phyloP scores from a whole-genome alignment of 805 yeast species.

The Komagataella pseudopastoris region DNA sequence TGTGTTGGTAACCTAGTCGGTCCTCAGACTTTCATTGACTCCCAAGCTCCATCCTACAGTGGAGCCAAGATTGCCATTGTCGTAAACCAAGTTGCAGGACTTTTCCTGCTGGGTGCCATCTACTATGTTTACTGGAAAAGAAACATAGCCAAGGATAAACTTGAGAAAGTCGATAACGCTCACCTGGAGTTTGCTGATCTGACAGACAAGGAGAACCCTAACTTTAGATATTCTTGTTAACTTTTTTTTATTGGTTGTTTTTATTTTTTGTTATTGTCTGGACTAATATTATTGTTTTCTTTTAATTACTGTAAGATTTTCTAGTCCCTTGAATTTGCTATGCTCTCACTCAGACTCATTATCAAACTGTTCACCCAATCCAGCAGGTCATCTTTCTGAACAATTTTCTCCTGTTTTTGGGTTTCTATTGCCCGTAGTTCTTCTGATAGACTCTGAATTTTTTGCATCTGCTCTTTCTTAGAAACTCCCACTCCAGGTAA shows the following conservation, averaged over 20 bases:
- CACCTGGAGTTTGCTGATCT: conserved; percentile 19
- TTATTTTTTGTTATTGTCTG: background rate
- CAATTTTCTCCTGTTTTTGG: conserved; percentile 39
- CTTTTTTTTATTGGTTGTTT: background rate
- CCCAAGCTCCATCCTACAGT: conserved; percentile 41
- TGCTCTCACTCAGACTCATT: conserved; percentile 41
- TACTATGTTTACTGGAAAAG: conserved; percentile 9
- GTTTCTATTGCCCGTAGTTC: conserved; percentile 50
- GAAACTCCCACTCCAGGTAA: conserved; percentile 89
- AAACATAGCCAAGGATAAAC: conserved; percentile 7
- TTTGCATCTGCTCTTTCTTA: conserved; percentile 54
- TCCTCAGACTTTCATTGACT: conserved; percentile 50
- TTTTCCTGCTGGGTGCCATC: conserved; percentile 13
- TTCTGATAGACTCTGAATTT: conserved; percentile 45
- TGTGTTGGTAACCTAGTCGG: conserved; percentile 57
- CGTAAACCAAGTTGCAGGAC: conserved; percentile 19
- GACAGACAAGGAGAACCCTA: conserved; percentile 37
- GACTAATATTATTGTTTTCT: background rate
- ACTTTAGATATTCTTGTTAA: conserved; percentile 26
- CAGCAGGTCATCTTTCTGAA: conserved; percentile 50
- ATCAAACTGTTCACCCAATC: conserved; percentile 56
- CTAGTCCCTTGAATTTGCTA: conserved; percentile 25
- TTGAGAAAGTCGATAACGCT: conserved; percentile 11
- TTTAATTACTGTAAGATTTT: background rate
- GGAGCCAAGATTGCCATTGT: conserved; percentile 41